Evolutionary conservation across 2,329 filamentous ascomycete genomes (phyloP), one percentile per base, ranked within the genome.

Genomic region (Fusarium guadeloupense): DNA sequence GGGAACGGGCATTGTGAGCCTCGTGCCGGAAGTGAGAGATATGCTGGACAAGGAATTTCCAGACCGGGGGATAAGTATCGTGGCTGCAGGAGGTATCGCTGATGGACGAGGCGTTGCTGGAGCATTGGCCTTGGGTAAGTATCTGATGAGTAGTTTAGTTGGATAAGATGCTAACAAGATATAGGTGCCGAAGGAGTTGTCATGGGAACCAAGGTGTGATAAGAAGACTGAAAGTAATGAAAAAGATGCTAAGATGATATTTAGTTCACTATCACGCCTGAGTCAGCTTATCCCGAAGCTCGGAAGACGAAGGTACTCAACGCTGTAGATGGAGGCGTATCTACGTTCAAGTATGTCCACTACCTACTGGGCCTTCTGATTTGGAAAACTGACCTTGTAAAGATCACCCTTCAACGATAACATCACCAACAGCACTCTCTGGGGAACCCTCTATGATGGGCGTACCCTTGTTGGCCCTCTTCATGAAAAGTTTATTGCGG

Each of bases 81-180:
- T 88, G 4, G 86, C 84, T 5, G 83, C 86, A 4, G 87, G 87
- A 3, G 87, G 87, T 0, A 84, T 89, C 48, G 78, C 78, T 6
- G 81, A 88, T 52, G 81, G 80, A 1, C 77, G 83, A 31, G 83
- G 83, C 1, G 82, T 82, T 2, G 82, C 83, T 3, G 85, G 85
- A 3, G 81, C 82, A 3, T 58, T 88, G 56, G 75, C 79, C 1
- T 72, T 89, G 9, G 85, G 85, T 82, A 41, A 67, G 75, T 71
- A 13, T 19, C 13, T n/a, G 14, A 14, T 17, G 16, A 9, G 25
- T 9, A 16, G 25, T 12, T 9, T 12, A 25, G 9, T 1, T 26
- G 14, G 16, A 10, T 4, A 12, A 33, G 2, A 39, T 31, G 9
- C 20, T 54, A 8, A 51, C 28, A 13, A 38, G 16, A 39, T 8